Evolutionary conservation across 1,139 yeast species (phyloP).

Genomic region (Magnusiomyces fungicola): DNA sequence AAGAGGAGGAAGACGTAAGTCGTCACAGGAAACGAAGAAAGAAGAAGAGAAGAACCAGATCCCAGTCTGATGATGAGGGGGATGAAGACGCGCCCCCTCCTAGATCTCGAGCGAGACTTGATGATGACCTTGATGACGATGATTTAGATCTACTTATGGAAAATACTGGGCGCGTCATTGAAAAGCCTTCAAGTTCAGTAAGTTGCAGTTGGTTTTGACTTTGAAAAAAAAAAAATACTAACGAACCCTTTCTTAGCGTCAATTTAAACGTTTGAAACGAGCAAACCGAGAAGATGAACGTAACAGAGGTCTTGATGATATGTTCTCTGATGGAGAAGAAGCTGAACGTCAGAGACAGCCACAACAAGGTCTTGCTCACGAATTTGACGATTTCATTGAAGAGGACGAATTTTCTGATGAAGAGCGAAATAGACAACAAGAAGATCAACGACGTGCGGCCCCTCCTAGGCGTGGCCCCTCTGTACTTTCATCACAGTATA

Average conservation of each 20-base stretch:
- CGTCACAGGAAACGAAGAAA: slow-evolving; percentile 25
- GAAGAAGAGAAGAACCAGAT: slow-evolving; percentile 21
- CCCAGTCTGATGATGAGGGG: slow-evolving; percentile 52
- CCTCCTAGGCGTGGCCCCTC: slow-evolving; percentile 29
- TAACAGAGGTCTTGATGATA: slow-evolving; percentile 32
- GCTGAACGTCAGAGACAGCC: slow-evolving; percentile 50
- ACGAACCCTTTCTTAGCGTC: slow-evolving; percentile 27
- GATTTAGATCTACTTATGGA: slow-evolving; percentile 88
- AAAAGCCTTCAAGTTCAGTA: slow-evolving; percentile 9
- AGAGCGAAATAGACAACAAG: slow-evolving; percentile 42
- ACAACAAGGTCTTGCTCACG: slow-evolving; percentile 44
- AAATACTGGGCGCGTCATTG: slow-evolving; percentile 58
- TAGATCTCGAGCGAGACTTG: slow-evolving; percentile 26
- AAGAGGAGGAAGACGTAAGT: slow-evolving; percentile 41
- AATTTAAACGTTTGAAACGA: slow-evolving; percentile 77
- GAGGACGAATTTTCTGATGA: slow-evolving; percentile 95
- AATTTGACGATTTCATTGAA: slow-evolving; percentile 93
- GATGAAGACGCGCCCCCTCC: slow-evolving; percentile 58
- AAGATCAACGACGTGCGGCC: slow-evolving; percentile 24
- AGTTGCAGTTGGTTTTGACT: too few species aligned
- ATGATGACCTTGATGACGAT: slow-evolving; percentile 83
- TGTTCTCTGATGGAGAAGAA: slow-evolving; percentile 36
- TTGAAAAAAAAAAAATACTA: neutral
- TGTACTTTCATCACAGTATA: slow-evolving; percentile 50
- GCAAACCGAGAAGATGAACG: slow-evolving; percentile 30